These are phyloP conservation scores for Mentha longifolia DNA, from an alignment of 257 asterid species.

Conservation along the genomic window DNA sequence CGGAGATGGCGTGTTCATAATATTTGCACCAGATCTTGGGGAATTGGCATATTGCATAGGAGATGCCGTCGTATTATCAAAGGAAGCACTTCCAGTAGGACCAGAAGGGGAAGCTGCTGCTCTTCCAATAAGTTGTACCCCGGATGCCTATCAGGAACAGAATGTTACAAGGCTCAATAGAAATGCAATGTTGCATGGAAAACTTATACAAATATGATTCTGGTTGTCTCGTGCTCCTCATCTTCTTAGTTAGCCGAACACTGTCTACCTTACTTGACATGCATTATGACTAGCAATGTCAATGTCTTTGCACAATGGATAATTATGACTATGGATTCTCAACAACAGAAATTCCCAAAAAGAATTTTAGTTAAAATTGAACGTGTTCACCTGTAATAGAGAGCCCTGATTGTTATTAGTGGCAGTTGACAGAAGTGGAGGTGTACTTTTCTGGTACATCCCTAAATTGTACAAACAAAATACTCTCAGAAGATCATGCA, in stretches of 20 bases:
- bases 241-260: conserved; percentile 19
- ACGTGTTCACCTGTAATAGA: conserved; percentile 64
- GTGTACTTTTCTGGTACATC: conserved; percentile 82
- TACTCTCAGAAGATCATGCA: conserved; percentile 25
- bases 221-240: background rate
- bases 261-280: background rate
- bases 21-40: conserved; percentile 82
- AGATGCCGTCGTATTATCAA: conserved; percentile 84
- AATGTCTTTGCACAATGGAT: conserved; percentile 4
- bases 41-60: conserved; percentile 91
- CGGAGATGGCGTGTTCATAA: conserved; percentile 98
- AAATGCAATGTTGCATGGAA: conserved; percentile 15
- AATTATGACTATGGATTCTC: conserved; percentile 9
- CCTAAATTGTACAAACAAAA: conserved; percentile 52
- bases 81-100: conserved; percentile 61
- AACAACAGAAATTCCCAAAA: background rate
- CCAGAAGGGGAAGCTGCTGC: conserved; percentile 91
- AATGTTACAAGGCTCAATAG: conserved; percentile 25
- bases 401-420: conserved; percentile 66
- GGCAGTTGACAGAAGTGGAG: conserved; percentile 70
- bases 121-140: conserved; percentile 75
- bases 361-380: conserved; percentile 22
- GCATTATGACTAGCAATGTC: conserved; percentile 9
- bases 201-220: conserved; percentile 21
- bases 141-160: conserved; percentile 65